These are phyloP conservation scores for Globisporangium rhizosaccharum DNA, from an alignment of 352 stramenopile genomes.

Conservation along the genomic window DNA sequence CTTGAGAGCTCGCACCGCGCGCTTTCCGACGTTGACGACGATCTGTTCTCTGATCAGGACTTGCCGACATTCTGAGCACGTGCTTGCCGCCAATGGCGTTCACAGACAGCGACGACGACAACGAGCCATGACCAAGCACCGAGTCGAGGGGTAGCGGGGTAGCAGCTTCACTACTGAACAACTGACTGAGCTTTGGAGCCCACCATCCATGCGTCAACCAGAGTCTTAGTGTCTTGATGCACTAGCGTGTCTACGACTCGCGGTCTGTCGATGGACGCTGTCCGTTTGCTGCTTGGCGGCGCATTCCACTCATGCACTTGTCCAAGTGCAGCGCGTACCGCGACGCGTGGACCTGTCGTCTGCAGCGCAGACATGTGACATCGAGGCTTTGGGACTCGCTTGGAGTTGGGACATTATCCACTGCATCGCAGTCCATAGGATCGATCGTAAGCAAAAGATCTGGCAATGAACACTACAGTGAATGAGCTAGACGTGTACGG, in stretches of 20 bases:
- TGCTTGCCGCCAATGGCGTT: conserved; percentile 3
- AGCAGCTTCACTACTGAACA: neutral
- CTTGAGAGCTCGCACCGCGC: conserved; percentile 23
- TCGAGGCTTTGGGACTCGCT: conserved; percentile 48
- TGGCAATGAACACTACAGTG: neutral
- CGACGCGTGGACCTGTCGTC: conserved; percentile 62
- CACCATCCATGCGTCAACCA: neutral
- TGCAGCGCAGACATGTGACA: conserved; percentile 57
- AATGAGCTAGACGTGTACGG: neutral
- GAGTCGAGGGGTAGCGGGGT: neutral
- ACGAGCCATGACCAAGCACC: neutral
- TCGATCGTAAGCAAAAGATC: neutral
- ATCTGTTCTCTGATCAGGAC: conserved; percentile 39
- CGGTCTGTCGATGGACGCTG: neutral
- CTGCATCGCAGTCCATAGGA: conserved; percentile 10
- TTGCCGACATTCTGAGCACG: conserved; percentile 36
- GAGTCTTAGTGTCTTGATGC: neutral
- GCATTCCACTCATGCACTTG: conserved; percentile 59
- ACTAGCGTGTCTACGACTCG: neutral
- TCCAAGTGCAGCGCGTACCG: conserved; percentile 68
- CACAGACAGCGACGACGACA: neutral
- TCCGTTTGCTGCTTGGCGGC: conserved; percentile 26
- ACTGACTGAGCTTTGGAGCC: too few species aligned
- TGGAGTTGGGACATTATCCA: conserved; percentile 13
- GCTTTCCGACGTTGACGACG: conserved; percentile 53